Conservation (phyloP, 1,284 basidiomycete species). For the Tilletia setariae region DNA sequence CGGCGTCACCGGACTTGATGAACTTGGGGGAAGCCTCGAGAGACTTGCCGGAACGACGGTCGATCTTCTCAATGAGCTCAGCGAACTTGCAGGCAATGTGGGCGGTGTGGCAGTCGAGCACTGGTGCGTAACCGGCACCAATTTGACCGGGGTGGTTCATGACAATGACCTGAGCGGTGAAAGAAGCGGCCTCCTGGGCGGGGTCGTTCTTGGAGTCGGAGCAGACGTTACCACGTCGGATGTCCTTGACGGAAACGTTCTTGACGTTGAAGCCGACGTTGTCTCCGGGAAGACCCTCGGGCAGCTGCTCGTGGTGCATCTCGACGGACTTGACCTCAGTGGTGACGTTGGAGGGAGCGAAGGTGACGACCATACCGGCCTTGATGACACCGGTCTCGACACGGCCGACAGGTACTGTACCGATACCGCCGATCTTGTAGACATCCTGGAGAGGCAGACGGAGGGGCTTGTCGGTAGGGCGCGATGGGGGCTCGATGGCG, state of each 20-base stretch:
- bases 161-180: slow-evolving; percentile 99
- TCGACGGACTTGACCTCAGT: slow-evolving; percentile 99
- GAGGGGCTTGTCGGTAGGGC: slow-evolving; percentile 98
- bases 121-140: slow-evolving; percentile 93
- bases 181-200: slow-evolving; percentile 97
- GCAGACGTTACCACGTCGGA: slow-evolving; percentile 97
- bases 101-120: slow-evolving; percentile 99
- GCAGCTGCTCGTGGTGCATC: slow-evolving; percentile 99
- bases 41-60: slow-evolving; percentile 85
- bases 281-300: slow-evolving; percentile 92
- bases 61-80: slow-evolving; percentile 97
- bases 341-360: slow-evolving; percentile 95
- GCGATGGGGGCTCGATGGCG: slow-evolving; percentile 93
- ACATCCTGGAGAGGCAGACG: slow-evolving; percentile 99
- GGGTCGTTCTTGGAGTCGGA: slow-evolving; percentile 99
- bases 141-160: slow-evolving; percentile 99
- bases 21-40: slow-evolving; percentile 88
- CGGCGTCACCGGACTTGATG: slow-evolving; percentile 65
- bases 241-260: slow-evolving; percentile 99
- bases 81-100: slow-evolving; percentile 99
- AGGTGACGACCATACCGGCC: slow-evolving; percentile 93
- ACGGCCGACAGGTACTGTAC: slow-evolving; percentile 99
- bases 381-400: slow-evolving; percentile 99
- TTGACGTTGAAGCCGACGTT: slow-evolving; percentile 89
- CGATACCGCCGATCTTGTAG: slow-evolving; percentile 99